These are phyloP conservation scores for Ophiognomonia clavigignenti-juglandacearum DNA, from an alignment of 2,329 filamentous ascomycete species.

Conservation along the genomic window DNA sequence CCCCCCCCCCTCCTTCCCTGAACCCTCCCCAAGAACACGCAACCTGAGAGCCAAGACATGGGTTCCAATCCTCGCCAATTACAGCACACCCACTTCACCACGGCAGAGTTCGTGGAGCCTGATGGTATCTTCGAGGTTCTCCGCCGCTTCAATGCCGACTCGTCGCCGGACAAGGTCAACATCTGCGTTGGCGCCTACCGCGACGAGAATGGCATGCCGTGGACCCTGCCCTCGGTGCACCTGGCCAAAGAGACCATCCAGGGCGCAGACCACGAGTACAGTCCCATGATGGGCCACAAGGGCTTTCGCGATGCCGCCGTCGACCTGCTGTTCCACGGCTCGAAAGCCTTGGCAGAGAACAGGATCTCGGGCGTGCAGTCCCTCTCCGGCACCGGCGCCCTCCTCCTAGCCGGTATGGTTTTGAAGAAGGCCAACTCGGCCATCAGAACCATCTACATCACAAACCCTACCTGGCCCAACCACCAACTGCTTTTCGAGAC, in stretches of 20 bases:
- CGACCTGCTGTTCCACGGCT: conserved; percentile 27
- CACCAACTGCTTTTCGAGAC: conserved; percentile 32
- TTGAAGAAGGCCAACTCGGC: conserved; percentile 23
- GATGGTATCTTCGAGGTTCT: conserved; percentile 16
- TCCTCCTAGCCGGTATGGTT: conserved; percentile 29
- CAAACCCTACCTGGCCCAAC: conserved; percentile 37
- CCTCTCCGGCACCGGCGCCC: conserved; percentile 36
- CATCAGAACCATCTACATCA: conserved; percentile 29
- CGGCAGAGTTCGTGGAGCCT: conserved; percentile 13
- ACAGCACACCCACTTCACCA: conserved; percentile 8
- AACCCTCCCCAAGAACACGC: no score
- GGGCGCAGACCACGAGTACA: conserved; percentile 30
- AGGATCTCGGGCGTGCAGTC: conserved; percentile 25
- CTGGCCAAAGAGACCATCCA: conserved; percentile 20
- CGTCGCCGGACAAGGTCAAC: conserved; percentile 28
- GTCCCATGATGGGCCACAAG: conserved; percentile 30
- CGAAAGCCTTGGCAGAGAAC: conserved; percentile 21
- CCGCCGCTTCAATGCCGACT: conserved; percentile 26
- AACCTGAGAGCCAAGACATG: no score
- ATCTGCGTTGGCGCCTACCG: conserved; percentile 34
- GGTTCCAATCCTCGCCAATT: conserved; percentile 10
- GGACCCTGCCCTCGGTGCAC: conserved; percentile 32
- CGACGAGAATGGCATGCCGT: conserved; percentile 32
- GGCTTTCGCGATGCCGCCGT: conserved; percentile 27
- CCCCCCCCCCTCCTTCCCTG: no score